phyloP scores from a whole-genome alignment of 2,329 filamentous ascomycete genomes.

The Alternaria gansuensis region DNA sequence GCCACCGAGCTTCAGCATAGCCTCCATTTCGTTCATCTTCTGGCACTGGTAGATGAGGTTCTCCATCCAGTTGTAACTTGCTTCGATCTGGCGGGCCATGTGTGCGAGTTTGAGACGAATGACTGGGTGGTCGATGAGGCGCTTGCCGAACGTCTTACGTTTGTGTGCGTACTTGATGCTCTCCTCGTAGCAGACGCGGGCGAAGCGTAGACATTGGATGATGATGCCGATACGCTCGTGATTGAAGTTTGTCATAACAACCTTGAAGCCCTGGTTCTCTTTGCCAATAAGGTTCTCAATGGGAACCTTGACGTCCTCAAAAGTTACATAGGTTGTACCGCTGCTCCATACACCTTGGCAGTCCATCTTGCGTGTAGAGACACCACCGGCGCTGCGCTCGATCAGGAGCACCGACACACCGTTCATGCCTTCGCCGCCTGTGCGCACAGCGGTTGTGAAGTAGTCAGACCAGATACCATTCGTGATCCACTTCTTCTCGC shows the following conservation, averaged over 20 bases:
- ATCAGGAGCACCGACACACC: conserved; percentile 91
- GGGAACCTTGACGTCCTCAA: conserved; percentile 98
- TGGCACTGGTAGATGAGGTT: conserved; percentile 92
- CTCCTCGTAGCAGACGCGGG: conserved; percentile 96
- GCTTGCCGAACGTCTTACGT: conserved; percentile 95
- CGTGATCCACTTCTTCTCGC: conserved; percentile 99
- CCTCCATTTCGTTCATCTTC: conserved; percentile 92
- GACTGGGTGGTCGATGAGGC: conserved; percentile 94
- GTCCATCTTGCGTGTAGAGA: conserved; percentile 94
- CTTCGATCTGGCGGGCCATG: conserved; percentile 98
- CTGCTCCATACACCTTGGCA: conserved; percentile 90
- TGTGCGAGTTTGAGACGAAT: conserved; percentile 97
- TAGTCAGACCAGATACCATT: conserved; percentile 98
- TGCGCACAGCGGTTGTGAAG: conserved; percentile 75
- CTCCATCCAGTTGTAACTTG: conserved; percentile 96
- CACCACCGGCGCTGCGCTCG: conserved; percentile 82
- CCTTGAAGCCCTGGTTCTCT: conserved; percentile 97
- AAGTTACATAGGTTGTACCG: conserved; percentile 96
- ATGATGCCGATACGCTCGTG: conserved; percentile 99
- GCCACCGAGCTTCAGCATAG: conserved; percentile 93
- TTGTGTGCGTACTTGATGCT: conserved; percentile 97
- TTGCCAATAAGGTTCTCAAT: conserved; percentile 99
- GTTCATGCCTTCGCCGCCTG: conserved; percentile 88
- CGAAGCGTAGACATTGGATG: conserved; percentile 95
- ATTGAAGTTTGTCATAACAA: conserved; percentile 99